Percentiles rank a stretch among this genome's conserved stretches.
Conservation (phyloP, 495 filamentous ascomycete species). For the Aspergillus indologenus region DNA sequence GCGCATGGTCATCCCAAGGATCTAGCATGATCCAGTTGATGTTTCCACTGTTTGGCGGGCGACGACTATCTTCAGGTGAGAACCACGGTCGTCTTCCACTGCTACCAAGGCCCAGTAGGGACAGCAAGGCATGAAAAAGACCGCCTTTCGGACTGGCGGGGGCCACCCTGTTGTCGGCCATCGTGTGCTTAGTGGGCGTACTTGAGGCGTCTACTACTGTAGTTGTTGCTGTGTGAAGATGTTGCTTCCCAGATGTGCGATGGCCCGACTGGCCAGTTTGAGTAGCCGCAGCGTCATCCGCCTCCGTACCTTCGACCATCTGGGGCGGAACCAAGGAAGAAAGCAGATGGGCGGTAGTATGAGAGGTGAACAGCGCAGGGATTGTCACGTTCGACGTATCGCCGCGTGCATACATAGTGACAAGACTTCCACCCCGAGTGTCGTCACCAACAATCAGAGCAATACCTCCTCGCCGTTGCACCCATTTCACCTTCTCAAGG, state of each 20-base stretch:
- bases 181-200: constrained; percentile 25
- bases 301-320: constrained; percentile 51
- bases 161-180: constrained; percentile 18
- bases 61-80: constrained; percentile 52
- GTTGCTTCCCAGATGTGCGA: constrained; percentile 21
- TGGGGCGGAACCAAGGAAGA: constrained; percentile 82
- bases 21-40: constrained; percentile 73
- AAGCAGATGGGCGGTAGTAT: constrained; percentile 89
- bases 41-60: constrained; percentile 79
- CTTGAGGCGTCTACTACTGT: constrained; percentile 23
- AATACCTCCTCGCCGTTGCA: constrained; percentile 80
- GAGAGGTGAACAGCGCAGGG: constrained; percentile 88
- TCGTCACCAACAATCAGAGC: constrained; percentile 95
- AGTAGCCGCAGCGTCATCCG: constrained; percentile 44
- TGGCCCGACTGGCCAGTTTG: constrained; percentile 25
- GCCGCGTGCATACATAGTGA: constrained; percentile 95
- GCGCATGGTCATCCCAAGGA: constrained; percentile 60
- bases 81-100: constrained; percentile 23
- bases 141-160: constrained; percentile 43
- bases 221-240: constrained; percentile 23
- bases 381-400: constrained; percentile 95
- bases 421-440: constrained; percentile 74
- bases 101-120: constrained; percentile 51
- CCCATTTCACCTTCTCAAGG: constrained; percentile 95
- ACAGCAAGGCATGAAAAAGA: constrained; percentile 50